These are phyloP conservation scores for Agarophyton chilense DNA, from an alignment of 23 red algal genomes.

Conservation along the genomic window DNA sequence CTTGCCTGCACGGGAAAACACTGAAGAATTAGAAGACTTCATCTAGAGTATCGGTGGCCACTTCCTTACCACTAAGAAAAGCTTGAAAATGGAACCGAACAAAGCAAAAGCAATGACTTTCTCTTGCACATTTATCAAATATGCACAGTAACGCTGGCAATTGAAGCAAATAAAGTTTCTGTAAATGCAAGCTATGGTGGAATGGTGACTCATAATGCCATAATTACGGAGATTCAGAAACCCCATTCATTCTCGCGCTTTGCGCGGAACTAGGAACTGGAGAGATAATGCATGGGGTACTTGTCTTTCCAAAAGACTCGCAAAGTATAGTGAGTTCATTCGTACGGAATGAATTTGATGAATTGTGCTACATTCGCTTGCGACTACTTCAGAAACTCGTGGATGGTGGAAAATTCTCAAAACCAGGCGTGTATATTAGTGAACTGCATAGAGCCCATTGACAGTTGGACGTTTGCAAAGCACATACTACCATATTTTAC, in stretches of 20 bases:
- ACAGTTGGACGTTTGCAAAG: not conserved
- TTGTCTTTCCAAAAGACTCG: conserved; percentile 91
- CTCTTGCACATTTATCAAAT: conserved; percentile 97
- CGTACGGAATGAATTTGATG: conserved; percentile 90
- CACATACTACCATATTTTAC: not conserved
- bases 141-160: conserved; percentile 90
- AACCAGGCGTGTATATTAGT: not conserved
- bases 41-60: conserved; percentile 92
- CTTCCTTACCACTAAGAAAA: conserved; percentile 91
- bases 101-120: conserved; percentile 81
- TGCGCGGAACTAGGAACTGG: conserved; percentile 90
- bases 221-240: conserved; percentile 96
- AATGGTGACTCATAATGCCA: conserved; percentile 88
- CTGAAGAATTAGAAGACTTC: conserved; percentile 71
- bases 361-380: conserved; percentile 74
- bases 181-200: conserved; percentile 85
- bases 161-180: conserved; percentile 80
- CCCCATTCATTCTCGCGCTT: conserved; percentile 91
- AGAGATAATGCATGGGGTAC: conserved; percentile 91
- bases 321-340: conserved; percentile 95
- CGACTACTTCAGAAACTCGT: conserved; percentile 86
- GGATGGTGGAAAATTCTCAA: conserved; percentile 65
- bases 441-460: not conserved
- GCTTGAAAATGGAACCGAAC: conserved; percentile 81
- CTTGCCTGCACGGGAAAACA: conserved; percentile 76